Base-by-base conservation (phyloP, 441 rosid species). In the Mallotus japonicus region DNA sequence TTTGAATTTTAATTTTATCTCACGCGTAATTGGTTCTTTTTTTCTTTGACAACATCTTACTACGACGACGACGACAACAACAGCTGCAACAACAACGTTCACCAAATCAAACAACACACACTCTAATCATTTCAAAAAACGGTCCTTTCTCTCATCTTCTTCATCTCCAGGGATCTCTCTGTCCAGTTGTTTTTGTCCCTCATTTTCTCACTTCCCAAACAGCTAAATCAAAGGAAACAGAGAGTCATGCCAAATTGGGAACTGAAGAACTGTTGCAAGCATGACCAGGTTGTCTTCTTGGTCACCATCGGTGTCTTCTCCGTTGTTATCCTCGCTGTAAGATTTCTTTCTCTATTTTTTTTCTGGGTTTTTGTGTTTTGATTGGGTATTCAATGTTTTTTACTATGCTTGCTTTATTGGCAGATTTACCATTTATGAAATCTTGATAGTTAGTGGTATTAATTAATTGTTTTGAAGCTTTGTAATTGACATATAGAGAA, bases 251-350 rank as follows among this genome's bases (percentile, higher is more conserved):
- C 91, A 34, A 84, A 88, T 72, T 91, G 97, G 98, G 97, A 87
- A 83, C 91, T 89, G 49, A 87, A 76, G 62, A 75, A 78, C 71
- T 93, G 98, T 77, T 90, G 98, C 82, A 76, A 87, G 75, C 83
- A 82, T 42, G 86, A 88, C 75, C 98, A 93, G 75, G 80, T 75
- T 72, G 24, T 76, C 62, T 93, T 85, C 78, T 66, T 93, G 17
- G 78, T 83, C 62, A 85, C 88, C 51, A 83, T 87, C 66, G 98
- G 89, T 20, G 87, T 90, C 82, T 93, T 83, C 90, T 91, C 91
- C 69, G 82, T 93, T 65, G 95, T 85, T 72, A 91, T 93, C 63
- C 87, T 93, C 75, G 77, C 84, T 83, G 98, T 91, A 80, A 20
- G 47, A 19, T 28, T 28, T 62, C 51, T 24, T 3, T 63, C 0